Evolutionary conservation across 2,329 filamentous ascomycete species (phyloP).

Genomic region (Botryotinia convoluta): DNA sequence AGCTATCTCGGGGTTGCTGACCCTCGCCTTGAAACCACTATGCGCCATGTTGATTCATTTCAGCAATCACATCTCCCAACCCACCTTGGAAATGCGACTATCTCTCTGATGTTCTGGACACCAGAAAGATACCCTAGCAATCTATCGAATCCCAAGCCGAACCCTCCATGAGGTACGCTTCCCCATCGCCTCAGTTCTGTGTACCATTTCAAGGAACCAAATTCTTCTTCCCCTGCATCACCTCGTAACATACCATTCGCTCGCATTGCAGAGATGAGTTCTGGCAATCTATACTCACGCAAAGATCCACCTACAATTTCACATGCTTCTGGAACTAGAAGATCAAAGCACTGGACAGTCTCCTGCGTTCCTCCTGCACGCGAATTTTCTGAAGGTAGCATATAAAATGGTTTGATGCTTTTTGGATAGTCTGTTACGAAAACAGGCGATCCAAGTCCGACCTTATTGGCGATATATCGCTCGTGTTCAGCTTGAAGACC

Average conservation of each 20-base stretch:
- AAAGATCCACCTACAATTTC: constrained; percentile 70
- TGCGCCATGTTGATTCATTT: not conserved
- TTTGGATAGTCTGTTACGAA: constrained; percentile 95
- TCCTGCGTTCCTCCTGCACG: constrained; percentile 19
- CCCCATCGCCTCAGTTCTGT: constrained; percentile 67
- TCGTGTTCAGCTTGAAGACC: constrained; percentile 92
- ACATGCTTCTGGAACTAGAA: constrained; percentile 65
- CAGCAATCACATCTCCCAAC: constrained; percentile 42
- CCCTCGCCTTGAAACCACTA: not conserved
- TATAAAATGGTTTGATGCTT: constrained; percentile 88
- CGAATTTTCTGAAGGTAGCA: constrained; percentile 53
- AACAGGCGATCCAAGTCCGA: constrained; percentile 60
- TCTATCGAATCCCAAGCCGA: constrained; percentile 70
- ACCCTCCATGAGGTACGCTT: constrained; percentile 69
- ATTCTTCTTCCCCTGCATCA: constrained; percentile 37
- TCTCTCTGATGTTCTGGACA: constrained; percentile 63
- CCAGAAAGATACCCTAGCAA: constrained; percentile 65
- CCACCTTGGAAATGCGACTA: constrained; percentile 66
- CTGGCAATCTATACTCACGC: constrained; percentile 62
- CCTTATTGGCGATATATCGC: constrained; percentile 70
- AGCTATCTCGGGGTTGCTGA: not conserved
- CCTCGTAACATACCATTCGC: constrained; percentile 49
- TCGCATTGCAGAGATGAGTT: constrained; percentile 59
- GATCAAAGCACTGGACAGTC: constrained; percentile 70
- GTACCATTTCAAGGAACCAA: constrained; percentile 63